Percentiles rank a stretch among this genome's conserved stretches.
Evolutionary conservation across 2,329 filamentous ascomycete species (phyloP).

Genomic region (Teratosphaeria destructans): DNA sequence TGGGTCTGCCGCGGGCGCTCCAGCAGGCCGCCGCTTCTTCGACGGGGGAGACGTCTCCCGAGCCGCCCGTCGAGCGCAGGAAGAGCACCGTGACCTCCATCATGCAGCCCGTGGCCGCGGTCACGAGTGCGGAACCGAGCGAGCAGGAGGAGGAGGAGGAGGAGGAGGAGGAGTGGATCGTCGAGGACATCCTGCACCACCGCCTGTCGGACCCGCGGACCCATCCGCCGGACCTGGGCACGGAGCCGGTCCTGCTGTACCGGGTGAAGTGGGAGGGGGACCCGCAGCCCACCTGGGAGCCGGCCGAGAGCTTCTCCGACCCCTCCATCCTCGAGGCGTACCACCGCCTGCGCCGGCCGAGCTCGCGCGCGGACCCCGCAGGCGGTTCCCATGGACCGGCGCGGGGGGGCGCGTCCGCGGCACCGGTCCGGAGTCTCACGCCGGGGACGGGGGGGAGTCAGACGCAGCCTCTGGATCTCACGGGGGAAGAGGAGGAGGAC

Average conservation of each 20-base stretch:
- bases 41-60: background rate
- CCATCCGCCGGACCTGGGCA: constrained; percentile 16
- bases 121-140: constrained; percentile 1
- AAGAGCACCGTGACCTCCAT: constrained; percentile 3
- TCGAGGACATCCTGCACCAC: constrained; percentile 22
- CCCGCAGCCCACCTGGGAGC: constrained; percentile 24
- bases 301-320: constrained; percentile 21
- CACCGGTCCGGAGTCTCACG: background rate
- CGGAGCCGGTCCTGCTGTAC: constrained; percentile 21
- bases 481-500: constrained; percentile 2
- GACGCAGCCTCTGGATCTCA: background rate
- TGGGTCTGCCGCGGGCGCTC: background rate
- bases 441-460: background rate
- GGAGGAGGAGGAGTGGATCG: constrained; percentile 14
- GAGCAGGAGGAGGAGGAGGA: constrained; percentile 8
- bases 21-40: background rate
- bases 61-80: background rate
- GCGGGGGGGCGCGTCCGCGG: background rate
- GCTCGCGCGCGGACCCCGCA: background rate
- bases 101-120: background rate
- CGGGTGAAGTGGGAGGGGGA: constrained; percentile 25
- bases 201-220: constrained; percentile 20
- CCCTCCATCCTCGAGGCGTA: constrained; percentile 18
- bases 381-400: background rate
- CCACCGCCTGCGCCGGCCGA: background rate